phyloP scores from a whole-genome alignment of 2,329 filamentous ascomycete genomes.

The Nectriaceae sp. region DNA sequence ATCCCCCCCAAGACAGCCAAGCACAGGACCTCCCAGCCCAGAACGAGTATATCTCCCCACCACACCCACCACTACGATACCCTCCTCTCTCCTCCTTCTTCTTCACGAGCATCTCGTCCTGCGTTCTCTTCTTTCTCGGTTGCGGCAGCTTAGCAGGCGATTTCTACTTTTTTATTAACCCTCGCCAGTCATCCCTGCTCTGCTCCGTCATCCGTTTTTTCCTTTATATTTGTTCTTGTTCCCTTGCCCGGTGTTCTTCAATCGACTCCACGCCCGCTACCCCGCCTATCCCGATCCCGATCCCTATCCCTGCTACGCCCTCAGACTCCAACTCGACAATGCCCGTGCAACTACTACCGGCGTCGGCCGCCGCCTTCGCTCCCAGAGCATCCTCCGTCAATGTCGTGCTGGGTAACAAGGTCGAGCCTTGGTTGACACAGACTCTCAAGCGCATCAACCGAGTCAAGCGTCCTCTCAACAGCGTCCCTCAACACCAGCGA shows the following conservation, averaged over 20 bases:
- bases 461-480: slow-evolving; percentile 96
- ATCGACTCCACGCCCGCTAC: slow-evolving; percentile 10
- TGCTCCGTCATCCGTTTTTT: slow-evolving; percentile 56
- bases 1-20: background rate
- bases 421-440: slow-evolving; percentile 95
- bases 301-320: slow-evolving; percentile 14
- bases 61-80: slow-evolving; percentile 41
- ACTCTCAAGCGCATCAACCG: slow-evolving; percentile 96
- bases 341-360: slow-evolving; percentile 91
- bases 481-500: slow-evolving; percentile 90
- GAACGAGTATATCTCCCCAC: slow-evolving; percentile 46
- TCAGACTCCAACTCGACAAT: slow-evolving; percentile 52
- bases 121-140: slow-evolving; percentile 58
- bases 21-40: background rate
- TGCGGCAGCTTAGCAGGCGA: slow-evolving; percentile 62
- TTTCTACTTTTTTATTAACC: slow-evolving; percentile 25
- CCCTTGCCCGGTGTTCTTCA: slow-evolving; percentile 15
- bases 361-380: slow-evolving; percentile 94
- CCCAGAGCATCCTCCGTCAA: slow-evolving; percentile 88
- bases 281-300: slow-evolving; percentile 12
- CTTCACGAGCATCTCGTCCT: slow-evolving; percentile 60
- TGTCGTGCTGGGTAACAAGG: slow-evolving; percentile 87
- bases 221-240: slow-evolving; percentile 42
- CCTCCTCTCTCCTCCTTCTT: slow-evolving; percentile 46
- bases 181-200: slow-evolving; percentile 28